phyloP scores from a whole-genome alignment of 306 rosid species.

The Trifolium subterraneum region DNA sequence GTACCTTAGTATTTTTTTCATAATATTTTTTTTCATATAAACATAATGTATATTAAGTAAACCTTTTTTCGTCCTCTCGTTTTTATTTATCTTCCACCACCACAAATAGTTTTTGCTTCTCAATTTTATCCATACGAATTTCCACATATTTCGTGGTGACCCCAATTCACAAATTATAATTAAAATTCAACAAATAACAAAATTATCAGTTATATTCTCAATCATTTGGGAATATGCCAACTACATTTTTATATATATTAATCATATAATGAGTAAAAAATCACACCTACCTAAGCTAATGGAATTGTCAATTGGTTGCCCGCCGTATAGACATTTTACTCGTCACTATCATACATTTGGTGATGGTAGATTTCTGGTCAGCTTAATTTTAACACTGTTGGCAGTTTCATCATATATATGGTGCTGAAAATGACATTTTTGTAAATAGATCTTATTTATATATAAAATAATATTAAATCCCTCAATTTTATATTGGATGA shows the following conservation, averaged over 20 bases:
- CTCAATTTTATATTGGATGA: no score
- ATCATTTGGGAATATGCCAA: slow-evolving; percentile 44
- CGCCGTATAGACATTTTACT: background rate
- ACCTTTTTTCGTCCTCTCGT: background rate
- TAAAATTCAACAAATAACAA: background rate
- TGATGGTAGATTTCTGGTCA: background rate
- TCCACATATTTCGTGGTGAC: background rate
- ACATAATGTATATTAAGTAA: no score
- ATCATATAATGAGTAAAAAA: background rate
- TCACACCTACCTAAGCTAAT: background rate
- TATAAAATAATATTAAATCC: background rate
- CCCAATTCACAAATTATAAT: background rate
- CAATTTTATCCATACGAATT: background rate
- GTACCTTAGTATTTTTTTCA: no score
- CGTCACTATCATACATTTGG: background rate
- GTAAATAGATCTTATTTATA: background rate
- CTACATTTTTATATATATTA: background rate
- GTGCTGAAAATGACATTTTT: background rate
- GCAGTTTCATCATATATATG: no score
- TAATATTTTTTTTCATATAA: no score
- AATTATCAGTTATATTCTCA: slow-evolving; percentile 16
- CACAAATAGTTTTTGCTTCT: background rate
- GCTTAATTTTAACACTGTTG: background rate
- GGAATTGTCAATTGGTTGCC: background rate
- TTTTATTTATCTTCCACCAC: background rate